Percentiles rank a stretch among this genome's conserved stretches.
These are phyloP conservation scores for Saururus chinensis DNA, from an alignment of 164 flowering plant genomes.

Conservation along the genomic window DNA sequence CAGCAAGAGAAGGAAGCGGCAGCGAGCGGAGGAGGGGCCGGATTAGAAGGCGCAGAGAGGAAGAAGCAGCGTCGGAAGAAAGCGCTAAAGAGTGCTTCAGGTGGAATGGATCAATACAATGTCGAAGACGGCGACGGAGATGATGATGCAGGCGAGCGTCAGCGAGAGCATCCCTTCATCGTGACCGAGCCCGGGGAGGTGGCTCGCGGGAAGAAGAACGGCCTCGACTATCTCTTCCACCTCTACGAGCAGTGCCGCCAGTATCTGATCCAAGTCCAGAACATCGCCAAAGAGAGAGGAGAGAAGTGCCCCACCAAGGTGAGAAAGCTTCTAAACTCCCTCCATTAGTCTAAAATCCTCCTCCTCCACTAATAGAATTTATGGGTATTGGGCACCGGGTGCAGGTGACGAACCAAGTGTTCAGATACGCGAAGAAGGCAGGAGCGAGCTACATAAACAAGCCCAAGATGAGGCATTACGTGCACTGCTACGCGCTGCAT, in stretches of 20 bases:
- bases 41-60: not conserved
- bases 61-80: constrained; percentile 12
- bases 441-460: constrained; percentile 98
- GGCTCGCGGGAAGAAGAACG: constrained; percentile 96
- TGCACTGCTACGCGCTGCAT: constrained; percentile 91
- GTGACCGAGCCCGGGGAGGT: constrained; percentile 99
- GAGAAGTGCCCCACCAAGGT: constrained; percentile 99
- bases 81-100: not conserved
- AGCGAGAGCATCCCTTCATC: constrained; percentile 90
- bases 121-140: constrained; percentile 7
- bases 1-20: constrained; percentile 63
- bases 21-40: constrained; percentile 50
- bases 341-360: too few relatives aligned
- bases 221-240: constrained; percentile 92
- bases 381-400: not conserved
- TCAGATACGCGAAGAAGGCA: constrained; percentile 76
- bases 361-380: not conserved
- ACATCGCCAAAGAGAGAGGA: constrained; percentile 75
- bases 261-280: constrained; percentile 83
- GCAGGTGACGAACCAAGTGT: constrained; percentile 96
- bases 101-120: constrained; percentile 2
- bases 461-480: constrained; percentile 98
- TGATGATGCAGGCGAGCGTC: constrained; percentile 42
- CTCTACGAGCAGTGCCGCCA: constrained; percentile 88
- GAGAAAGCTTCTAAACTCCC: not conserved